Base-by-base conservation (phyloP, 768 basidiomycete species). In the Podaxis sp. region DNA sequence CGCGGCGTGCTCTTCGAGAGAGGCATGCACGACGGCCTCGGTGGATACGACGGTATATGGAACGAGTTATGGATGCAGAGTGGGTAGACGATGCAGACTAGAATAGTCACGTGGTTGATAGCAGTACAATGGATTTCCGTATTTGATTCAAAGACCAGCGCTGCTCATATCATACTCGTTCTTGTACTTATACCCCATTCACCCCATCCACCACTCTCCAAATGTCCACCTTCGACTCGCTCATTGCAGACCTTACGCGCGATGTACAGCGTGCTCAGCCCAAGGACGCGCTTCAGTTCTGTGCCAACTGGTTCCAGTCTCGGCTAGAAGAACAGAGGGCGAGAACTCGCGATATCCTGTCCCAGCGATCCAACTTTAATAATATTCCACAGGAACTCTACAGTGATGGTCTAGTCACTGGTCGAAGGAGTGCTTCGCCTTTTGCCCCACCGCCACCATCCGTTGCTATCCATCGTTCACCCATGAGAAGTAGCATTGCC, bases 271-370 rank as follows among this genome's bases (percentile, higher is more conserved):
- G 91, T 66, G 92, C 86, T 3, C 92, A 95, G 73, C 95, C 96
- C 22, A 87, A 85, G 69, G 96, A 99, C 71, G 86, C 89, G 3
- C 87, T 97, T 51, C 96, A 98, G 76, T 95, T 90, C 75, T 93
- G 90, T 70, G 88, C 96, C 52, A 94, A 88, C 70, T 99, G 95
- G 95, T 98, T 99, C 76, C 91, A 95, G 73, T 82, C 84, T 65
- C 86, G 92, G 60, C 81, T 96, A 55, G 90, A 94, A 66, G 91
- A 94, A 71, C 94, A 96, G 71, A 83, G 94, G 60, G 82, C 85
- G 49, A 84, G 89, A 65, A 86, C 84, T 24, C 83, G 93, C 66
- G 87, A 91, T 77, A 74, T 83, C 37, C 81, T 90, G 28, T 73
- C 84, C 1, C 84, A 81, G 55, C 83, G 84, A 54, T 74, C 80